Conservation (phyloP, 1,284 basidiomycete genomes). For the Schizophyllum amplum region DNA sequence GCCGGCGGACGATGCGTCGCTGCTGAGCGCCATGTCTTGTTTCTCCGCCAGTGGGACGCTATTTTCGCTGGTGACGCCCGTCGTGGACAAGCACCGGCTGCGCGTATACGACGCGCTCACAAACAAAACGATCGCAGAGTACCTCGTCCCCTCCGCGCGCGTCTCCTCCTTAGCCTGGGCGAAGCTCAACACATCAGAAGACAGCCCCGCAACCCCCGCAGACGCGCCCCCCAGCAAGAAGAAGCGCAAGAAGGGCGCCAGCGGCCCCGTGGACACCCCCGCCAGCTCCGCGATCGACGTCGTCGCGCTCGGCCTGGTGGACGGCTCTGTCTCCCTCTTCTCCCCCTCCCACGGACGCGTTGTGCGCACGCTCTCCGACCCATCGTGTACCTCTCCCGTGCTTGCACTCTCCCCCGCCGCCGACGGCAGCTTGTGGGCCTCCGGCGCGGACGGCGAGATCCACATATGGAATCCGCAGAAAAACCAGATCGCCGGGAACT, state of each 20-base stretch:
- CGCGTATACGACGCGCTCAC: slow-evolving; percentile 57
- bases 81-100: slow-evolving; percentile 68
- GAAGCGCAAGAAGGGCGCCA: slow-evolving; percentile 41
- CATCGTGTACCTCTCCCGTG: slow-evolving; percentile 44
- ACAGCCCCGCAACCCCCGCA: slow-evolving; percentile 11
- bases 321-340: slow-evolving; percentile 48
- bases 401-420: slow-evolving; percentile 35
- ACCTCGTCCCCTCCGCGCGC: slow-evolving; percentile 47
- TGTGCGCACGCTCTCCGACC: slow-evolving; percentile 45
- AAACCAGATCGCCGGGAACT: slow-evolving; percentile 37
- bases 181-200: slow-evolving; percentile 26
- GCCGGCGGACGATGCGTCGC: slow-evolving; percentile 39
- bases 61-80: slow-evolving; percentile 60
- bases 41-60: slow-evolving; percentile 54
- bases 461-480: slow-evolving; percentile 50
- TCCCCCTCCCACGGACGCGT: slow-evolving; percentile 50
- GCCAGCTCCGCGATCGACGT: slow-evolving; percentile 27
- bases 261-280: slow-evolving; percentile 13
- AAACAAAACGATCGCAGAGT: slow-evolving; percentile 48
- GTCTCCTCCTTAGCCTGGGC: slow-evolving; percentile 51
- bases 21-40: slow-evolving; percentile 40
- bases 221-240: slow-evolving; percentile 31
- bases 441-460: slow-evolving; percentile 46
- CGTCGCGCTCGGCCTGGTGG: slow-evolving; percentile 48
- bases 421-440: slow-evolving; percentile 37